These are phyloP conservation scores for Buddleja alternifolia DNA, from an alignment of 257 asterid genomes.

Conservation along the genomic window DNA sequence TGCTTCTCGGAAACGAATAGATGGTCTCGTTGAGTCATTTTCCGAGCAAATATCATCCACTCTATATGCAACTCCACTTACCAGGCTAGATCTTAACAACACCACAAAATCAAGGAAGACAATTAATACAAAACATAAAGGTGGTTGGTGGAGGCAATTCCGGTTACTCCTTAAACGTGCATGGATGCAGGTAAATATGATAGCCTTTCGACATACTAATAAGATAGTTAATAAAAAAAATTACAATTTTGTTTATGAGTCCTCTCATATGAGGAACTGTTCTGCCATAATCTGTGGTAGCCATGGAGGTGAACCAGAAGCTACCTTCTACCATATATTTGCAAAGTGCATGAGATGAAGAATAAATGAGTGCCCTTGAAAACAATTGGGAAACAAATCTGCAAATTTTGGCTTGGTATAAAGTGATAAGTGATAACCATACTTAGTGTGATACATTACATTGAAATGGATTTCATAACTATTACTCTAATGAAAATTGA, in stretches of 20 bases:
- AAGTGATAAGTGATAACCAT: no score
- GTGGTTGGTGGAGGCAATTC: conserved; percentile 92
- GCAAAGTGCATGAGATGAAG: conserved; percentile 22
- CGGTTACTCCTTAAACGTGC: conserved; percentile 86
- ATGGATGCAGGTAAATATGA: conserved; percentile 84
- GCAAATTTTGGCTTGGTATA: conserved; percentile 12
- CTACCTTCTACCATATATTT: conserved; percentile 11
- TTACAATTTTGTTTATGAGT: background rate
- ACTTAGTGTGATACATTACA: no score
- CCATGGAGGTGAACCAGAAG: conserved; percentile 15
- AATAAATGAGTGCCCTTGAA: background rate
- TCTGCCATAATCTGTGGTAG: background rate
- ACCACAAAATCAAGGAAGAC: conserved; percentile 43
- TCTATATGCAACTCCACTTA: conserved; percentile 67
- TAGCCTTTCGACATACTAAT: conserved; percentile 5
- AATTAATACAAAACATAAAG: conserved; percentile 52
- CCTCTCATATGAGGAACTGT: conserved; percentile 15
- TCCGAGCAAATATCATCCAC: conserved; percentile 64
- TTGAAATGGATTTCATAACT: conserved; percentile 24
- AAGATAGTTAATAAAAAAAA: background rate
- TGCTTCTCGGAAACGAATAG: conserved; percentile 81
- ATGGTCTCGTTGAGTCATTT: conserved; percentile 80
- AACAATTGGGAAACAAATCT: conserved; percentile 15
- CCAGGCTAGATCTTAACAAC: conserved; percentile 37
- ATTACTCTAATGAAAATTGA: conserved; percentile 7